Base-by-base conservation (phyloP, 169 alveolate genomes). In the Cryptosporidium muris region DNA sequence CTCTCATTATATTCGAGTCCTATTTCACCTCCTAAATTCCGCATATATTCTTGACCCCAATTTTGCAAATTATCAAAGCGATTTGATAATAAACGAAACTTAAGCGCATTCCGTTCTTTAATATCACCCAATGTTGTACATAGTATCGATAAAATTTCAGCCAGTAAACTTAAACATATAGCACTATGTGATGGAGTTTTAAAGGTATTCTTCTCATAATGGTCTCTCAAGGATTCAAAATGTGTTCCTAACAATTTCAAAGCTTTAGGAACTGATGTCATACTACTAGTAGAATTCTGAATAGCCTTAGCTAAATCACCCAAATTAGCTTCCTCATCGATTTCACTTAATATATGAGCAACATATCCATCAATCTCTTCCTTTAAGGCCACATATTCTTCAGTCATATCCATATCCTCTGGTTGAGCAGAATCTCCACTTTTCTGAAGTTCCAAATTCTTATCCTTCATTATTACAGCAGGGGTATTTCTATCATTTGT, bases 201-300 rank as follows among this genome's bases (percentile, higher is more conserved):
- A 6, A 16, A 16, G 5, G 25, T 38, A 16, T 60, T 36, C 53
- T 64, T 63, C 37, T 90, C 90, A 63, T 88, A 92, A 67, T 68
- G 88, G 8, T 81, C 92, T 62, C 63, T 88, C 45, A 92, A 88
- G 43, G 88, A 90, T 12, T 85, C 80, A 66, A 88, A 88, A 81
- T 91, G 94, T 36, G 92, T 81, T 47, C 94, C 91, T 52, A 91
- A 82, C 62, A 93, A 91, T 90, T 93, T 93, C 80, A 93, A 88
- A 38, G 94, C 95, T 74, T 91, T 90, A 45, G 96, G 96, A 37
- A 93, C 94, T 2, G 94, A 90, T 14, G 96, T 93, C 96, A 93
- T 93, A 16, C 93, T 90, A 52, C 92, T 88, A 4, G 96, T 91
- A 34, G 94, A 90, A 51, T 93, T 91, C 88, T 90, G 90, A 56